Conservation (phyloP, 192 early-diverging fungal genomes). For the Geranomyces michiganensis region DNA sequence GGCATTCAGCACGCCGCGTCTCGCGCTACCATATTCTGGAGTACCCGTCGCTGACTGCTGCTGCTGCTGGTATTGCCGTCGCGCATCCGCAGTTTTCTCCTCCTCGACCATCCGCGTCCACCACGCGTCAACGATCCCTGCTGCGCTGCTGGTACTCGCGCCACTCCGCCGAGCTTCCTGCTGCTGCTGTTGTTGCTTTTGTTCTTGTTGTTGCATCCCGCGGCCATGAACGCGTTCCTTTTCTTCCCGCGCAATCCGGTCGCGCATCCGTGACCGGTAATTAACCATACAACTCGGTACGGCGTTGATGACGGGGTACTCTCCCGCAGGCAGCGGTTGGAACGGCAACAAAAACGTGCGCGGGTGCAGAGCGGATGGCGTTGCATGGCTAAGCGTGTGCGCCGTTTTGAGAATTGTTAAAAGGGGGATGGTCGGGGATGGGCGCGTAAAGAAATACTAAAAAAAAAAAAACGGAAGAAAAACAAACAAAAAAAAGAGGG, state of each 20-base stretch:
- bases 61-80: not conserved
- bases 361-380: conserved; percentile 38
- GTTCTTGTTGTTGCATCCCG: no score
- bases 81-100: not conserved
- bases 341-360: conserved; percentile 45
- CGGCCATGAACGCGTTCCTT: conserved; percentile 36
- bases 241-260: conserved; percentile 54
- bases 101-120: conserved; percentile 10
- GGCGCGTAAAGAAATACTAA: conserved; percentile 50
- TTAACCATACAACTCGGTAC: conserved; percentile 60
- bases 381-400: conserved; percentile 36
- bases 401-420: conserved; percentile 33
- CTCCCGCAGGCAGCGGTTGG: conserved; percentile 42
- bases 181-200: not conserved
- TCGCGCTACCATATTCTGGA: no score
- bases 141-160: not conserved
- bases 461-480: not conserved
- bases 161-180: not conserved
- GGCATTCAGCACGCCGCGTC: no score
- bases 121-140: conserved; percentile 2
- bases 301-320: conserved; percentile 57
- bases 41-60: no score
- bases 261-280: conserved; percentile 54
- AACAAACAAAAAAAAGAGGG: no score
- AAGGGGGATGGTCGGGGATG: conserved; percentile 37